phyloP scores from a whole-genome alignment of 345 rosid species.

The Trapa bicornis region DNA sequence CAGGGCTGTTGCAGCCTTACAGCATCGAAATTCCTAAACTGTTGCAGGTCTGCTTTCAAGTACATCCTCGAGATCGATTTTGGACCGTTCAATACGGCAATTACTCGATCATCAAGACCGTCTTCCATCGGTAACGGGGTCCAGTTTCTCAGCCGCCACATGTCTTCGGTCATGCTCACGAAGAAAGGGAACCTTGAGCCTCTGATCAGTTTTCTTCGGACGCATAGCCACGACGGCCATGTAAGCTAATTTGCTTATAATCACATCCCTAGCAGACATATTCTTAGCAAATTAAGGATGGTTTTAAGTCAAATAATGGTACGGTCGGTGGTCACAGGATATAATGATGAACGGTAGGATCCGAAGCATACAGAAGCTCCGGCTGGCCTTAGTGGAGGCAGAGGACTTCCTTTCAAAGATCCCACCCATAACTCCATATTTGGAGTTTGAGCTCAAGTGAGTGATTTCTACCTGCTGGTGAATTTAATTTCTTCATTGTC shows the following conservation, averaged over 20 bases:
- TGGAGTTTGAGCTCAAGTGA: constrained; percentile 44
- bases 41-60: constrained; percentile 12
- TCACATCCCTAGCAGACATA: neutral
- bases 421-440: constrained; percentile 27
- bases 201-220: constrained; percentile 22
- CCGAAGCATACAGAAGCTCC: constrained; percentile 29
- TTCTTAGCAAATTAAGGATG: neutral
- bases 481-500: neutral
- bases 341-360: constrained; percentile 55
- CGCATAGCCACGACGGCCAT: constrained; percentile 19
- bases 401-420: constrained; percentile 44
- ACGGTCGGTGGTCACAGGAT: constrained; percentile 13
- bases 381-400: constrained; percentile 39
- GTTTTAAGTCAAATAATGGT: too few relatives aligned
- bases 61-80: constrained; percentile 27
- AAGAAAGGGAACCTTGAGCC: constrained; percentile 26
- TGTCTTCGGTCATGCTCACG: constrained; percentile 21
- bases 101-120: constrained; percentile 22
- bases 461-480: constrained; percentile 4
- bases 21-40: constrained; percentile 1
- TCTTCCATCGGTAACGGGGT: constrained; percentile 30
- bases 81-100: constrained; percentile 24
- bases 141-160: constrained; percentile 23
- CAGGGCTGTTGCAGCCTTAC: too few relatives aligned
- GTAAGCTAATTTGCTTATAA: constrained; percentile 9